Evolutionary conservation across 2,329 filamentous ascomycete genomes (phyloP), one percentile per base, ranked within the genome.

Genomic region (Colletotrichum musae): DNA sequence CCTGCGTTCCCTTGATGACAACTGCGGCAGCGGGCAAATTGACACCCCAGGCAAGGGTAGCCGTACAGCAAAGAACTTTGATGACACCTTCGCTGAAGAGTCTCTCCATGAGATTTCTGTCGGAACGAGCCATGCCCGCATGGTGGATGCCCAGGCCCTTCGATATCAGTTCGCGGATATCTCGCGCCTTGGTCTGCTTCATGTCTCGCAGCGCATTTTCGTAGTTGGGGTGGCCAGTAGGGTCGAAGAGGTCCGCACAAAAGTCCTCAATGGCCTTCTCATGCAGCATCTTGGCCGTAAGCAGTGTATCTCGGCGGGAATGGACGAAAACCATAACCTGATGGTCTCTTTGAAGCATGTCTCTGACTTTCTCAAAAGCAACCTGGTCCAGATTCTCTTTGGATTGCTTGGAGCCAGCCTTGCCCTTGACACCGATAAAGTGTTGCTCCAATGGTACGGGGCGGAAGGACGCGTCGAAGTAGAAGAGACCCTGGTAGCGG

Each of bases 321-420:
- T 99, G 97, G 12, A 99, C 97, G 79, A 99, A 99, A 0, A 99
- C 95, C 97, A 99, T 99, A 73, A 99, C 89, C 79, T 99, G 96
- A 76, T 99, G 96, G n/a, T 93, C 95, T 68, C 87, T 85, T 77
- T 94, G 90, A 3, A 99, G 86, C 95, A 99, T 98, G 60, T 96
- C 93, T 73, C 91, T 92, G 54, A 98, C 94, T 78, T 99, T 99
- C 73, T 98, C 95, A 77, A 97, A 99, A 0, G 94, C 91, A 3
- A 94, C 91, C 26, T 87, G 87, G 74, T 99, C 96, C 32, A 99
- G 84, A 73, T 98, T 98, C 45, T 98, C 95, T 66, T 93, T 91
- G 9, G 93, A 95, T 69, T 91, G 89, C 77, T 92, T 96, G 26
- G 89, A 90, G 5, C 93, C 93, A 0, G 94, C 82, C 77, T 98